These are phyloP conservation scores for Vitis hybrid DNA, from an alignment of 177 flowering plant species.

Conservation along the genomic window DNA sequence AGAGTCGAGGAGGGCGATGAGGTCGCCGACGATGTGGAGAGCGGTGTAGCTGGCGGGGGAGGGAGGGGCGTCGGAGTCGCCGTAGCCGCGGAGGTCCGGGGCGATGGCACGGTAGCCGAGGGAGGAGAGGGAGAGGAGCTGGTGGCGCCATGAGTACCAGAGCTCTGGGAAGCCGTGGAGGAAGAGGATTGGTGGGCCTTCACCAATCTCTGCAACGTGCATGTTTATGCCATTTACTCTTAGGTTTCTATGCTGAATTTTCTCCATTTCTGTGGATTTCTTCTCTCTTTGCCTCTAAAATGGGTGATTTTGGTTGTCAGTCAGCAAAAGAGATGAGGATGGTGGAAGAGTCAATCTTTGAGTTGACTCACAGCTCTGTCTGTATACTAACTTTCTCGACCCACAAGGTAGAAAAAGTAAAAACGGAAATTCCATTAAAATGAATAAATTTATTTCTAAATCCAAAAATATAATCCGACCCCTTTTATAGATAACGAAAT, in stretches of 20 bases:
- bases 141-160: slow-evolving; percentile 67
- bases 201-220: slow-evolving; percentile 58
- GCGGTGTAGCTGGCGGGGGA: slow-evolving; percentile 30
- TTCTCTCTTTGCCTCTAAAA: not conserved
- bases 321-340: no score
- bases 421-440: no score
- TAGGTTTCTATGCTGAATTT: slow-evolving; percentile 48
- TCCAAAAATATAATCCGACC: no score
- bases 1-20: slow-evolving; percentile 42
- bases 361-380: no score
- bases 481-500: no score
- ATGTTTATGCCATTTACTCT: slow-evolving; percentile 54
- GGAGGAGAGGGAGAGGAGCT: slow-evolving; percentile 43
- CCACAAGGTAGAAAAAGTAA: no score
- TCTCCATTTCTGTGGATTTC: slow-evolving; percentile 33
- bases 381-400: no score
- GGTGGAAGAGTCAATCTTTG: no score
- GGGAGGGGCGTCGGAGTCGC: slow-evolving; percentile 61
- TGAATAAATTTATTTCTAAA: no score
- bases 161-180: slow-evolving; percentile 66
- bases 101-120: slow-evolving; percentile 54
- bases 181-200: slow-evolving; percentile 51
- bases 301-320: not conserved
- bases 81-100: slow-evolving; percentile 69
- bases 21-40: slow-evolving; percentile 54